These are phyloP conservation scores for Suillus brevipes DNA, from an alignment of 768 basidiomycete species.

Conservation along the genomic window DNA sequence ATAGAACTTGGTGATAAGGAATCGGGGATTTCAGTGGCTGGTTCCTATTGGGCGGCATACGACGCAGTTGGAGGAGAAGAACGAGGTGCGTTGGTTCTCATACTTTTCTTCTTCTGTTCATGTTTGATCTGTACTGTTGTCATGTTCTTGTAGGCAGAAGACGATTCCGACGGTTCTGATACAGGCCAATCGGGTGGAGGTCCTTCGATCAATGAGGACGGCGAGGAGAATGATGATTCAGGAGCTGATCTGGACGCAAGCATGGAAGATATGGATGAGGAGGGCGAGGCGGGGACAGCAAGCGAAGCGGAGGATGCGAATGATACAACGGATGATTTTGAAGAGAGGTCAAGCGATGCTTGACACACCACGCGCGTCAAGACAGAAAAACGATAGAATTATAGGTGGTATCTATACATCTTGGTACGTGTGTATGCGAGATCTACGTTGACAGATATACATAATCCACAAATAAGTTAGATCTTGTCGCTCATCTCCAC, in stretches of 20 bases:
- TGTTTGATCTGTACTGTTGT: not conserved
- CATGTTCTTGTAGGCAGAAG: conserved; percentile 30
- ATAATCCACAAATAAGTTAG: conserved; percentile 19
- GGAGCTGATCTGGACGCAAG: conserved; percentile 38
- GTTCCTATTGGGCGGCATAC: conserved; percentile 73
- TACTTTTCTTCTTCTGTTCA: not conserved
- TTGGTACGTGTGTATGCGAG: not conserved
- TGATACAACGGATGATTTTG: not conserved
- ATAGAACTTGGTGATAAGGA: conserved; percentile 61
- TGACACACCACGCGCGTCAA: not conserved
- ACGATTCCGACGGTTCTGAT: conserved; percentile 35
- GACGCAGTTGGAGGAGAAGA: conserved; percentile 82
- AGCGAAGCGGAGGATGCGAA: conserved; percentile 2
- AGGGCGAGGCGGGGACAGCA: conserved; percentile 13
- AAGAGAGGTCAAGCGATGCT: not conserved
- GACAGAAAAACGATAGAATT: not conserved
- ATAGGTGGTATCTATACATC: conserved; percentile 8
- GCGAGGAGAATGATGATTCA: conserved; percentile 43
- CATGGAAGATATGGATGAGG: conserved; percentile 44
- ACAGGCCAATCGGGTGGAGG: conserved; percentile 33
- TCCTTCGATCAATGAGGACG: conserved; percentile 26
- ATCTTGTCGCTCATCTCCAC: conserved; percentile 15
- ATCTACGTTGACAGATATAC: conserved; percentile 12
- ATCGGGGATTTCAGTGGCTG: conserved; percentile 65
- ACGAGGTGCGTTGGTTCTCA: conserved; percentile 54